A percentile compares a stretch with the other conserved stretches of the same genome.
Evolutionary conservation across 495 filamentous ascomycete genomes (phyloP).

Genomic region (Aspergillus egyptiacus): DNA sequence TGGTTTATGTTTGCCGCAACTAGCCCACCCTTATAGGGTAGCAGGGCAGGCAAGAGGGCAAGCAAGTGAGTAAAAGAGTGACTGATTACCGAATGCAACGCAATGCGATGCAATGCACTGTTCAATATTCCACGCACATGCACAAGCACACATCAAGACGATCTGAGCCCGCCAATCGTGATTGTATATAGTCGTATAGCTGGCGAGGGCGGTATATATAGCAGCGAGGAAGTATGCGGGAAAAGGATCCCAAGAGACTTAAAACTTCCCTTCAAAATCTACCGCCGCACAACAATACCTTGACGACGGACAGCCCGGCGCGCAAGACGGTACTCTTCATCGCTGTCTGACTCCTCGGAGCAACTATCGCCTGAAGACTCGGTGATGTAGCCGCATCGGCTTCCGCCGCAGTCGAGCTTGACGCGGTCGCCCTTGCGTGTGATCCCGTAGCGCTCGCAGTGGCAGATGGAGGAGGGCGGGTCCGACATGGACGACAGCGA

Average conservation of each 20-base stretch:
- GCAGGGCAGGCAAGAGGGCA: too few relatives aligned
- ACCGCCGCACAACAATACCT: conserved; percentile 67
- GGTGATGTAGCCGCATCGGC: conserved; percentile 72
- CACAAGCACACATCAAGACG: conserved; percentile 8
- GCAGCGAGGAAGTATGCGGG: neutral
- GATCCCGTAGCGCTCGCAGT: conserved; percentile 92
- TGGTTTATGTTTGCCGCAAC: conserved; percentile 1
- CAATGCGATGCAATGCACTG: conserved; percentile 11
- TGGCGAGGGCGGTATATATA: neutral
- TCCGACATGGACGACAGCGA: conserved; percentile 70
- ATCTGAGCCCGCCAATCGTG: conserved; percentile 7
- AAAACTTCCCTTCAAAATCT: too few relatives aligned
- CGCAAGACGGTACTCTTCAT: conserved; percentile 49
- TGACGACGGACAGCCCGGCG: conserved; percentile 57
- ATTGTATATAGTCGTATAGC: neutral
- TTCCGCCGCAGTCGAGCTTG: conserved; percentile 89
- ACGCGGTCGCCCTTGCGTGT: conserved; percentile 85
- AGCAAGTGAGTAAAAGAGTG: conserved; percentile 12
- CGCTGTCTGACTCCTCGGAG: conserved; percentile 50
- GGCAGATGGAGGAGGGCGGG: conserved; percentile 61
- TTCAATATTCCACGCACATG: neutral
- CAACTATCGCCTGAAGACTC: conserved; percentile 48
- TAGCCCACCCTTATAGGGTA: neutral
- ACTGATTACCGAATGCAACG: conserved; percentile 13
- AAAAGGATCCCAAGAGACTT: neutral